A percentile compares a stretch with the other conserved stretches of the same genome.
Evolutionary conservation across 768 basidiomycete species (phyloP).

Genomic region (Steccherinum ochraceum): DNA sequence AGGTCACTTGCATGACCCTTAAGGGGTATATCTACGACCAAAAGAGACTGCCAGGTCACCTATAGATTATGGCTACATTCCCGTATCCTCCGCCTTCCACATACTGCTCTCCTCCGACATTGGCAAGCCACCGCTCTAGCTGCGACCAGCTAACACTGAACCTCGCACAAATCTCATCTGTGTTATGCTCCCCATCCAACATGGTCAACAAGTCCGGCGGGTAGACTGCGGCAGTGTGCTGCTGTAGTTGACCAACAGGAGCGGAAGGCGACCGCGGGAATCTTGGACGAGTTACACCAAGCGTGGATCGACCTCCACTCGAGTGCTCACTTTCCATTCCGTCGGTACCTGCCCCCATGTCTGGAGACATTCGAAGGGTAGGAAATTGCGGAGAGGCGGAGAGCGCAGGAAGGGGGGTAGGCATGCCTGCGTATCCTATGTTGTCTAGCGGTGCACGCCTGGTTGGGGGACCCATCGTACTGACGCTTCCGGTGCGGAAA

Average conservation of each 20-base stretch:
- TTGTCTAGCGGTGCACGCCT: background rate
- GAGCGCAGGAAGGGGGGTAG: background rate
- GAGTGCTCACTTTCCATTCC: constrained; percentile 19
- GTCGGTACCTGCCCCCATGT: constrained; percentile 7
- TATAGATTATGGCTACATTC: constrained; percentile 71
- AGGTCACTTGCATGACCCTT: constrained; percentile 55
- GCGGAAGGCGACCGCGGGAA: constrained; percentile 53
- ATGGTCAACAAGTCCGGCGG: constrained; percentile 53
- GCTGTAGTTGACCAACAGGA: constrained; percentile 32
- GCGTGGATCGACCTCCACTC: constrained; percentile 20
- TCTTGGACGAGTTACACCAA: constrained; percentile 35
- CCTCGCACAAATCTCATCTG: constrained; percentile 80
- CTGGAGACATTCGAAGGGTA: constrained; percentile 6
- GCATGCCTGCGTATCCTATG: background rate
- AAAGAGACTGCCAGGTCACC: constrained; percentile 45
- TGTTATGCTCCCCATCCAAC: constrained; percentile 87
- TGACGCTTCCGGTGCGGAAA: background rate
- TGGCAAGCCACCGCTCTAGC: constrained; percentile 64
- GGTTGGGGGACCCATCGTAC: background rate
- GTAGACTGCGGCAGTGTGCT: constrained; percentile 26
- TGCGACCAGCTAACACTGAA: constrained; percentile 84
- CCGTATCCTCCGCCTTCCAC: constrained; percentile 57
- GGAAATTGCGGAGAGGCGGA: background rate
- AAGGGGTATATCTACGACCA: background rate
- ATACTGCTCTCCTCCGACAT: constrained; percentile 52